These are phyloP conservation scores for Microcyclospora pomicola DNA, from an alignment of 2,329 filamentous ascomycete species.

Conservation along the genomic window DNA sequence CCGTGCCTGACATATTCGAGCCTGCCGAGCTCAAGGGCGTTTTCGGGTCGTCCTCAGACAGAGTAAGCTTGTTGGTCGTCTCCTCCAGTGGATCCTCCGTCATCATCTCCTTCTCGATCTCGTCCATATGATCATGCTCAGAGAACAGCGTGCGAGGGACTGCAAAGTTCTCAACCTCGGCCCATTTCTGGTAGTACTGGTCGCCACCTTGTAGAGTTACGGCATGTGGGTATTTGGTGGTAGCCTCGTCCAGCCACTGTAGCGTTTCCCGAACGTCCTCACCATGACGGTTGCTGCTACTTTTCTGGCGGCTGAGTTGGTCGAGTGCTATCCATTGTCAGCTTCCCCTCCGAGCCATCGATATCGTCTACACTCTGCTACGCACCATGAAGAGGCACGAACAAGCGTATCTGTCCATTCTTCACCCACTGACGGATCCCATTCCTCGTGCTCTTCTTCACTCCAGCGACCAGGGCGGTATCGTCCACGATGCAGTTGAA, in stretches of 20 bases:
- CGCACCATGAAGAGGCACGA: slow-evolving; percentile 38
- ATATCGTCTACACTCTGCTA: not conserved
- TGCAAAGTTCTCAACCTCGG: slow-evolving; percentile 35
- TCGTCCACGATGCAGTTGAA: slow-evolving; percentile 43
- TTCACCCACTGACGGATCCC: slow-evolving; percentile 39
- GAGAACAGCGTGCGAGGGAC: slow-evolving; percentile 37
- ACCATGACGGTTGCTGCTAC: slow-evolving; percentile 27
- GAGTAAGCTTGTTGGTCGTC: slow-evolving; percentile 17
- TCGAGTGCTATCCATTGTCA: slow-evolving; percentile 27
- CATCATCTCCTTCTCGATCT: slow-evolving; percentile 23
- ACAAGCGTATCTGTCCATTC: slow-evolving; percentile 36
- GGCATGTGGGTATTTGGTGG: slow-evolving; percentile 28
- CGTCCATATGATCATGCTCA: slow-evolving; percentile 31
- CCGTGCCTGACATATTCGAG: slow-evolving; percentile 25
- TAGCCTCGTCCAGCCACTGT: slow-evolving; percentile 38
- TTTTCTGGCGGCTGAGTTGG: slow-evolving; percentile 32
- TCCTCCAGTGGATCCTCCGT: slow-evolving; percentile 22
- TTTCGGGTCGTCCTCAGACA: slow-evolving; percentile 19
- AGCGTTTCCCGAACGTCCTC: slow-evolving; percentile 35
- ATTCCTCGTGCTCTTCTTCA: slow-evolving; percentile 38
- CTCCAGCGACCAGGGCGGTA: slow-evolving; percentile 36
- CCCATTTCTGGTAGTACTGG: slow-evolving; percentile 35
- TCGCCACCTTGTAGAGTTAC: slow-evolving; percentile 36
- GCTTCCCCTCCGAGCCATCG: not conserved
- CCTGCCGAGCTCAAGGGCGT: slow-evolving; percentile 32